Evolutionary conservation across 371 early-diverging fungal genomes (phyloP).

Genomic region (Rhizopus delemar): DNA sequence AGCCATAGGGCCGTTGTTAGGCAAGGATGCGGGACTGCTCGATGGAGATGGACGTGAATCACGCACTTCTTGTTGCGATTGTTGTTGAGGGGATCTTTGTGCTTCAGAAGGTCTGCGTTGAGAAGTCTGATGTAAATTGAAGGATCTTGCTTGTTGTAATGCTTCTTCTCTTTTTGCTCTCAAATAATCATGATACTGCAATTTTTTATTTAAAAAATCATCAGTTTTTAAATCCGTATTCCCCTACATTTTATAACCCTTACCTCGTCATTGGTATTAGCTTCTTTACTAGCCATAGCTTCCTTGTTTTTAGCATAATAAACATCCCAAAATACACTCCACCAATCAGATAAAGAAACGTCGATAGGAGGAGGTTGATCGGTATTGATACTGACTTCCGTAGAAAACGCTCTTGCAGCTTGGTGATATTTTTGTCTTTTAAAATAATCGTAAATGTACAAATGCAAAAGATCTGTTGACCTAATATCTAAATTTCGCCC

Average conservation of each 20-base stretch:
- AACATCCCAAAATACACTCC: constrained; percentile 71
- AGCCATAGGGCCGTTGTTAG: constrained; percentile 34
- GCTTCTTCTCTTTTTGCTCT: constrained; percentile 41
- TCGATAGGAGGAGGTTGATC: constrained; percentile 56
- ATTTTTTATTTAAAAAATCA: background rate
- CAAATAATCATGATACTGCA: constrained; percentile 37
- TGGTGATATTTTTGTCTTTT: constrained; percentile 62
- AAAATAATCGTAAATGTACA: constrained; percentile 75
- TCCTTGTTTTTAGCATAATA: constrained; percentile 59
- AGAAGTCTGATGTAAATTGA: constrained; percentile 33
- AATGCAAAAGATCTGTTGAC: constrained; percentile 50
- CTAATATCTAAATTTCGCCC: constrained; percentile 32
- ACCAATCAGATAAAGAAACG: constrained; percentile 70
- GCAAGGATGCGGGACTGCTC: constrained; percentile 41
- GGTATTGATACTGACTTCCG: constrained; percentile 53
- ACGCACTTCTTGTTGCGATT: constrained; percentile 14
- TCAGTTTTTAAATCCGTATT: background rate
- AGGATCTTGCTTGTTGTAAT: constrained; percentile 35
- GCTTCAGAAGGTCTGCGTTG: constrained; percentile 29
- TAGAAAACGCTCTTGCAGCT: constrained; percentile 59
- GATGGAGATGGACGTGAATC: constrained; percentile 45
- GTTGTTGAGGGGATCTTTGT: constrained; percentile 28
- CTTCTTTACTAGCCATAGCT: constrained; percentile 55
- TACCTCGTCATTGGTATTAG: constrained; percentile 56
- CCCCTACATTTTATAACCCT: background rate